Percentiles rank a stretch among this genome's conserved stretches.
These are phyloP conservation scores for Backusella westeae DNA, from an alignment of 192 early-diverging fungal genomes.

Conservation along the genomic window DNA sequence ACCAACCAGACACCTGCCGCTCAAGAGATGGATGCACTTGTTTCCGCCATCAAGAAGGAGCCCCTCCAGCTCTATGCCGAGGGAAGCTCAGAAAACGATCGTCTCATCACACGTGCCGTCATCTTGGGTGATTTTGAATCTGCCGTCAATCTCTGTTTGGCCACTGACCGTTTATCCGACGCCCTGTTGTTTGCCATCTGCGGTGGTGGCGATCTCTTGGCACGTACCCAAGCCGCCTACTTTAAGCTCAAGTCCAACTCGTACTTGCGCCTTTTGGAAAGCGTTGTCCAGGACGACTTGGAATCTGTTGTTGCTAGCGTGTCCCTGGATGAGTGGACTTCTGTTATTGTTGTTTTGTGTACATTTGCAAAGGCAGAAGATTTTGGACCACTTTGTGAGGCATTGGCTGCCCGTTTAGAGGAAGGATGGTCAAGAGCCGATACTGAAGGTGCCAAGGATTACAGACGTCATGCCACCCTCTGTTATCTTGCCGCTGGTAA, in stretches of 20 bases:
- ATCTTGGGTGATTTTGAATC: conserved; percentile 92
- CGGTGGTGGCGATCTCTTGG: conserved; percentile 59
- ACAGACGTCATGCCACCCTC: conserved; percentile 66
- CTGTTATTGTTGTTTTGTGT: conserved; percentile 89
- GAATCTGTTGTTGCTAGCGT: conserved; percentile 76
- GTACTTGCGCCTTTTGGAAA: conserved; percentile 84
- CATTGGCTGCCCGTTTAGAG: conserved; percentile 64
- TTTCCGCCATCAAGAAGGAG: conserved; percentile 9
- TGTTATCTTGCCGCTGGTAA: conserved; percentile 84
- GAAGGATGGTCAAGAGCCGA: conserved; percentile 32
- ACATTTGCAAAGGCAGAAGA: conserved; percentile 90
- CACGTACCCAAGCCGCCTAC: conserved; percentile 53
- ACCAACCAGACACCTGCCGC: background rate
- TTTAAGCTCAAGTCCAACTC: conserved; percentile 71
- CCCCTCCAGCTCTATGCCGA: conserved; percentile 53
- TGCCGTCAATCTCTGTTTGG: conserved; percentile 86
- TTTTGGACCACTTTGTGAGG: conserved; percentile 66
- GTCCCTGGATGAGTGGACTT: conserved; percentile 85
- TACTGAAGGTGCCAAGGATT: conserved; percentile 12
- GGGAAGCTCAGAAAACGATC: conserved; percentile 70
- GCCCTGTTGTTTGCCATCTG: conserved; percentile 77
- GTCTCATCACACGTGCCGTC: conserved; percentile 79
- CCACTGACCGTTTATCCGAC: conserved; percentile 70
- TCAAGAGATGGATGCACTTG: conserved; percentile 1
- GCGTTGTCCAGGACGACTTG: conserved; percentile 79